These are phyloP conservation scores for Amaranthus palmeri DNA, from an alignment of 148 eudicot genomes.

Conservation along the genomic window DNA sequence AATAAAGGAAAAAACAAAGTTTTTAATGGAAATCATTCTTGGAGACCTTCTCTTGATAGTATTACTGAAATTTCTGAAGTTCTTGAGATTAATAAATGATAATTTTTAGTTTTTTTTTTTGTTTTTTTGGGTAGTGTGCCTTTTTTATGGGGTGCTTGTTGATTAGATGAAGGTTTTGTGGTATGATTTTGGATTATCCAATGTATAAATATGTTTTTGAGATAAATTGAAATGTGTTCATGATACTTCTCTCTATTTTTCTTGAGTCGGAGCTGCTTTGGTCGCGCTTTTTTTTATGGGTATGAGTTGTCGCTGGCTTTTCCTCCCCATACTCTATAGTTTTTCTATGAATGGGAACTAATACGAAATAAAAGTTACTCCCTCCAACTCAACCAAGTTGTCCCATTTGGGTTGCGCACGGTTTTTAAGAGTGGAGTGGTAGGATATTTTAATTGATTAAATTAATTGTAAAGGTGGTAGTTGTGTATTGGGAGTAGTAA, in stretches of 20 bases:
- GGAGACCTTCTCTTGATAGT: constrained; percentile 71
- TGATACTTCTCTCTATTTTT: background rate
- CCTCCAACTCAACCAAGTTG: too few relatives aligned
- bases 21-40: constrained; percentile 16
- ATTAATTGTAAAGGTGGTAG: too few relatives aligned
- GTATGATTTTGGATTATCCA: background rate
- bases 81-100: constrained; percentile 34
- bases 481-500: too few relatives aligned
- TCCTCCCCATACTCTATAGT: too few relatives aligned
- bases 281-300: too few relatives aligned
- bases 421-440: too few relatives aligned
- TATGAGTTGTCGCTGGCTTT: too few relatives aligned
- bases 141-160: background rate
- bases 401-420: too few relatives aligned
- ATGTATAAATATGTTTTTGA: background rate
- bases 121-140: background rate
- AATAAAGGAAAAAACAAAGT: constrained; percentile 28
- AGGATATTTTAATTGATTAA: too few relatives aligned
- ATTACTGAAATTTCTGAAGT: constrained; percentile 58
- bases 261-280: too few relatives aligned
- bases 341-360: too few relatives aligned
- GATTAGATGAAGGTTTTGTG: background rate
- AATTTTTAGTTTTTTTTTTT: background rate
- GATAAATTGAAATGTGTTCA: background rate
- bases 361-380: too few relatives aligned